Conservation (phyloP, 805 yeast genomes). For the Saturnispora hagleri region DNA sequence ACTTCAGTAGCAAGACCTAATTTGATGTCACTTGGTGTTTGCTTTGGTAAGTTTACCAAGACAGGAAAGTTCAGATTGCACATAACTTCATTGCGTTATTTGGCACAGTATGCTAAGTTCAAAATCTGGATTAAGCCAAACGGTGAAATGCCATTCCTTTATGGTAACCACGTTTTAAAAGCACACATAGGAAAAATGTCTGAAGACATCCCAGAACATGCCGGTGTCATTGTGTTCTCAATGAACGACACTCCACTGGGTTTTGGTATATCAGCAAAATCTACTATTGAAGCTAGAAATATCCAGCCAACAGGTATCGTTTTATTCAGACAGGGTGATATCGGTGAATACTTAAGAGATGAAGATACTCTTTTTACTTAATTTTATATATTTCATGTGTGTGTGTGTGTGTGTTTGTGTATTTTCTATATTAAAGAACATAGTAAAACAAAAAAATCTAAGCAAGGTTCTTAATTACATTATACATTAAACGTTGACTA, state of each 20-base stretch:
- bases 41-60: slow-evolving; percentile 95
- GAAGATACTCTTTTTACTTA: slow-evolving; percentile 91
- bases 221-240: slow-evolving; percentile 85
- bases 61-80: slow-evolving; percentile 94
- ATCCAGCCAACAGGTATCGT: slow-evolving; percentile 92
- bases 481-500: background rate
- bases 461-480: background rate
- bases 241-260: slow-evolving; percentile 93
- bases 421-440: background rate
- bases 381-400: slow-evolving; percentile 4
- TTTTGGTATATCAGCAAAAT: slow-evolving; percentile 89
- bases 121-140: slow-evolving; percentile 94
- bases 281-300: slow-evolving; percentile 79
- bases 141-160: slow-evolving; percentile 97
- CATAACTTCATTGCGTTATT: slow-evolving; percentile 76
- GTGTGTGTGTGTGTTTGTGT: background rate
- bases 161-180: slow-evolving; percentile 92
- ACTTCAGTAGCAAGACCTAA: slow-evolving; percentile 84
- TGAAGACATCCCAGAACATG: slow-evolving; percentile 96
- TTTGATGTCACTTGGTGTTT: slow-evolving; percentile 86
- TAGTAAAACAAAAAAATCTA: background rate
- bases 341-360: slow-evolving; percentile 95
- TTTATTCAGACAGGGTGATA: slow-evolving; percentile 94
- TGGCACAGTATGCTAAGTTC: slow-evolving; percentile 83
- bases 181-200: slow-evolving; percentile 96